These are phyloP conservation scores for Annulohypoxylon nitens DNA, from an alignment of 495 filamentous ascomycete genomes.

Conservation along the genomic window DNA sequence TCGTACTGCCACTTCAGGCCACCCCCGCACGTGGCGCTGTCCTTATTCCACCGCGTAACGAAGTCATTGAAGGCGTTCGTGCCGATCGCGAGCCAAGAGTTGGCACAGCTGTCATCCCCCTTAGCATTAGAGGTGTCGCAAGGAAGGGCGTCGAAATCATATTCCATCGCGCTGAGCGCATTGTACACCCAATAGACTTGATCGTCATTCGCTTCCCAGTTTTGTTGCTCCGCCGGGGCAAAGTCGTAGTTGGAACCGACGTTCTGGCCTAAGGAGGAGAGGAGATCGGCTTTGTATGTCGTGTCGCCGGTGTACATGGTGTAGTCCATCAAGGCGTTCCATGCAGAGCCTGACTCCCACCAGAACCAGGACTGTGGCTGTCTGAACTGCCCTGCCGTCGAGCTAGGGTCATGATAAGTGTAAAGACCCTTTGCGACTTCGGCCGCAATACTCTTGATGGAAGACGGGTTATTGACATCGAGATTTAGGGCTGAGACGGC, in stretches of 20 bases:
- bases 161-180: constrained; percentile 83
- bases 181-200: constrained; percentile 89
- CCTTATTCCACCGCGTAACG: constrained; percentile 74
- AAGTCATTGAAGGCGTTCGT: constrained; percentile 82
- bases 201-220: constrained; percentile 85
- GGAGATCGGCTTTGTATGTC: constrained; percentile 76
- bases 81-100: constrained; percentile 79
- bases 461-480: constrained; percentile 42
- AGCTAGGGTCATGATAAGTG: constrained; percentile 74
- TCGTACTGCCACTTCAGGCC: constrained; percentile 90
- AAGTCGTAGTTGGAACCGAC: constrained; percentile 75
- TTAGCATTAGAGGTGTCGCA: constrained; percentile 52
- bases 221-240: constrained; percentile 83
- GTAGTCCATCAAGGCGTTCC: constrained; percentile 83
- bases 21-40: constrained; percentile 76
- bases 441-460: constrained; percentile 57
- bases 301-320: constrained; percentile 83
- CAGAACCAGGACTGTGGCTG: constrained; percentile 82
- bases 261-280: constrained; percentile 77
- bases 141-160: constrained; percentile 64
- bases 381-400: constrained; percentile 72
- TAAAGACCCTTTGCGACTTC: constrained; percentile 67
- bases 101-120: constrained; percentile 67
- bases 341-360: constrained; percentile 85
- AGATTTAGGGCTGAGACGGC: constrained; percentile 36